These are phyloP conservation scores for Geotrichum macrosporum DNA, from an alignment of 1,139 yeast genomes.

Conservation along the genomic window DNA sequence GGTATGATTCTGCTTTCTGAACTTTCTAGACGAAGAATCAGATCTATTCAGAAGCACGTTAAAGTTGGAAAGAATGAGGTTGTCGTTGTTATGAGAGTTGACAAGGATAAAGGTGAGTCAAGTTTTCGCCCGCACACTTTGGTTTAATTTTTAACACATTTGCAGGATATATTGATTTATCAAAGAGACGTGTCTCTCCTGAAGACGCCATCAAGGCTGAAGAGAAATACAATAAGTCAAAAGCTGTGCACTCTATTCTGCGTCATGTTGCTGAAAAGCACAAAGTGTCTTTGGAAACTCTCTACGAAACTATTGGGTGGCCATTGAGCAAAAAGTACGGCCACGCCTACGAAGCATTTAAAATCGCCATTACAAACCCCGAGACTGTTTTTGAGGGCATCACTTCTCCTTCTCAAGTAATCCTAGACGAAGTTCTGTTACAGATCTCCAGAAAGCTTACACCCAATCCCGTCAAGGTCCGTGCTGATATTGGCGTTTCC, in stretches of 20 bases:
- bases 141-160: too few species aligned
- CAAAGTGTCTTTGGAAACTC: constrained; percentile 75
- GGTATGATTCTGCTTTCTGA: constrained; percentile 97
- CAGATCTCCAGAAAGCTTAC: constrained; percentile 92
- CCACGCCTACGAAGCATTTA: constrained; percentile 96
- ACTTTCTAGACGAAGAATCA: constrained; percentile 95
- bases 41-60: constrained; percentile 94
- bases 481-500: constrained; percentile 97
- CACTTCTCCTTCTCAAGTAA: constrained; percentile 64
- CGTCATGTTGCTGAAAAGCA: constrained; percentile 97
- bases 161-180: constrained; percentile 74
- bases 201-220: constrained; percentile 97
- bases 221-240: constrained; percentile 93
- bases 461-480: constrained; percentile 95
- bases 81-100: constrained; percentile 97
- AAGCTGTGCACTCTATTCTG: constrained; percentile 94
- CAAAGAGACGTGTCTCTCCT: constrained; percentile 96
- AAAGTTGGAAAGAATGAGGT: constrained; percentile 99
- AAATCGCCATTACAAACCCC: constrained; percentile 84
- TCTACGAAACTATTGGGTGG: constrained; percentile 93
- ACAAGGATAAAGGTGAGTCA: constrained; percentile 78
- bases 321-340: constrained; percentile 94
- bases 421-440: constrained; percentile 73
- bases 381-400: constrained; percentile 80
- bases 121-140: not conserved